Evolutionary conservation across 208 protist species (phyloP).

Genomic region (Leishmania gerbilli): DNA sequence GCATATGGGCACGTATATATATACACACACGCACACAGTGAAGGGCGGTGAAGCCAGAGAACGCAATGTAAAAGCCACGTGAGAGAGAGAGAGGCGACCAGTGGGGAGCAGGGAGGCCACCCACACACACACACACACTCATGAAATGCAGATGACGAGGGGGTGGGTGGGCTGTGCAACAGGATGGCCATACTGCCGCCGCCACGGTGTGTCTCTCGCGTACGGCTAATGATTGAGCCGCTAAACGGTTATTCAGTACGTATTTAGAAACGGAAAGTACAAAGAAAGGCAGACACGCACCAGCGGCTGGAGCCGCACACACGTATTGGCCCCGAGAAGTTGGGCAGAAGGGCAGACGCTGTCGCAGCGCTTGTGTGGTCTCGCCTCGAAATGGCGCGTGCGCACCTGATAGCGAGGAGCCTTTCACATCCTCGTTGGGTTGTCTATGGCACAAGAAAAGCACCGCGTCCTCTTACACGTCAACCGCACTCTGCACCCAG

Average conservation of each 20-base stretch:
- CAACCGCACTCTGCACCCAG: too few relatives aligned
- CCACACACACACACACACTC: not conserved
- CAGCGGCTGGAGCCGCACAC: not conserved
- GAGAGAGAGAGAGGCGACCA: too few relatives aligned
- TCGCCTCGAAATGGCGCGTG: too few relatives aligned
- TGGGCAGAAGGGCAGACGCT: not conserved
- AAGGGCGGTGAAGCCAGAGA: too few relatives aligned
- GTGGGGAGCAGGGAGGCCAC: not conserved
- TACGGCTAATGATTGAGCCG: not conserved
- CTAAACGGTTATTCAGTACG: not conserved
- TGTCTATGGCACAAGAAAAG: too few relatives aligned
- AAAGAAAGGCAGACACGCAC: not conserved
- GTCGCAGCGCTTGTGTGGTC: slow-evolving; percentile 19
- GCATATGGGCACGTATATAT: too few relatives aligned
- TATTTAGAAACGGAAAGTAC: not conserved
- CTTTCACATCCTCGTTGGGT: too few relatives aligned
- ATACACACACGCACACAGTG: too few relatives aligned
- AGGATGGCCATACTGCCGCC: not conserved
- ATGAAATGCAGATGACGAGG: not conserved
- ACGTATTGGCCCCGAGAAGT: not conserved
- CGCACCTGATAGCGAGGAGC: too few relatives aligned
- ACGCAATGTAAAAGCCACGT: too few relatives aligned
- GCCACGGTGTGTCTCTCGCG: not conserved
- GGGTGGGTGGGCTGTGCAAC: not conserved
- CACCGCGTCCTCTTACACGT: too few relatives aligned